These are phyloP conservation scores for Aspergillus phoenicis DNA, from an alignment of 2,329 filamentous ascomycete genomes.

Conservation along the genomic window DNA sequence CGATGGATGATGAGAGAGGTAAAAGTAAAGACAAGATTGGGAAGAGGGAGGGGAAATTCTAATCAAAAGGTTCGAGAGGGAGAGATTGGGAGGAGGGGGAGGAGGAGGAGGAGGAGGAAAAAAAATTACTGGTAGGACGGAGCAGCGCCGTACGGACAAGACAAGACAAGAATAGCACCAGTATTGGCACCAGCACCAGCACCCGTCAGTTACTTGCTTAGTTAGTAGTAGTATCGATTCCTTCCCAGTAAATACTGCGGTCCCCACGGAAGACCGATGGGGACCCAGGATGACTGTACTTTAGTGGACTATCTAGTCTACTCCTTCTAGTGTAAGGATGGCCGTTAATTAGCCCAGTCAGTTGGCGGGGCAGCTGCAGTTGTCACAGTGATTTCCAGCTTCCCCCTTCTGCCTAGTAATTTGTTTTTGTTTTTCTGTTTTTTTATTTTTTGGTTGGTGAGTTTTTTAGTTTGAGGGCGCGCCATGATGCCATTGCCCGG, in stretches of 20 bases:
- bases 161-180: neutral
- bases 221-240: neutral
- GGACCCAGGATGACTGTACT: slow-evolving; percentile 4
- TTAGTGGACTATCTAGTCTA: slow-evolving; percentile 3
- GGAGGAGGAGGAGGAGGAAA: neutral
- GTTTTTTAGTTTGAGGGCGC: neutral
- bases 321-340: slow-evolving; percentile 15
- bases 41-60: neutral
- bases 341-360: slow-evolving; percentile 7
- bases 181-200: neutral
- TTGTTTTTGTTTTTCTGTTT: neutral
- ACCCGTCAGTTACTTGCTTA: neutral
- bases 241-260: neutral
- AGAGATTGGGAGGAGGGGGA: neutral
- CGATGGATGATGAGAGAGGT: slow-evolving; percentile 11
- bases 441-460: neutral
- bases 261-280: slow-evolving; percentile 18
- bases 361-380: slow-evolving; percentile 19
- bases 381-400: slow-evolving; percentile 15
- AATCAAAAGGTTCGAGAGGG: neutral
- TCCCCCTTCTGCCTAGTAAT: slow-evolving; percentile 1
- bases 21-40: neutral
- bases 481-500: neutral
- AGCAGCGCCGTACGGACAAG: neutral
- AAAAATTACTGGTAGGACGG: neutral